Base-by-base conservation (phyloP, 2,329 filamentous ascomycete genomes). In the Falciphora oryzae region DNA sequence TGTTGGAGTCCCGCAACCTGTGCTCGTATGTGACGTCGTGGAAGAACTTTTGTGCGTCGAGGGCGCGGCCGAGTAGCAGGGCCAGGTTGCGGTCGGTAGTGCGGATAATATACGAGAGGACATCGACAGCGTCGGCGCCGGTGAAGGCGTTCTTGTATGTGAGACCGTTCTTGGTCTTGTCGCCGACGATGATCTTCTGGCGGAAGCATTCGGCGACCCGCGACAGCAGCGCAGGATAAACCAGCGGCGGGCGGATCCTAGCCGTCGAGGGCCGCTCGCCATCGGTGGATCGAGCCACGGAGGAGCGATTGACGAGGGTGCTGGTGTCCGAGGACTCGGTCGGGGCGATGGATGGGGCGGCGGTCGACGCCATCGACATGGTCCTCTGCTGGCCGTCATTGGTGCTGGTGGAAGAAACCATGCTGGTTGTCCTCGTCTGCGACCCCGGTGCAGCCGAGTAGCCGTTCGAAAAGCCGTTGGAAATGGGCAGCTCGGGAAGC, bases 11-110 rank as follows among this genome's bases (percentile, higher is more conserved):
- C 76, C 95, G 90, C 71, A 99, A 80, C 61, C 95, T 87, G 76
- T 99, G 95, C 71, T 97, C 94, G 76, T 99, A 99, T 0, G 94
- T 97, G 62, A 98, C 95, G 82, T 99, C 95, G 79, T 99, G 95
- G 75, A 99, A 99, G 79, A 97, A 97, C 75, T 98, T 98, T 74
- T 99, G 95, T 29, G 95, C 95, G 78, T 99, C 95, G 66, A 99
- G 80, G 57, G 95, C 93, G 73, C 95, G 87, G 67, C 95, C 95
- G 22, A 99, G 81, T 13, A 99, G 85, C 61, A 99, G 81, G 14
- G 95, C 95, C 66, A 99, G 81, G 74, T 99, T 99, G 66, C 95
- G 87, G 77, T 99, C 95, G 0, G 92, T 97, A 1, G 95, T 99
- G 73, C 96, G 90, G 76, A 99, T 98, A 69, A 99, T 98, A 73